phyloP scores from a whole-genome alignment of 306 rosid genomes.

The Carpinus fangiana region DNA sequence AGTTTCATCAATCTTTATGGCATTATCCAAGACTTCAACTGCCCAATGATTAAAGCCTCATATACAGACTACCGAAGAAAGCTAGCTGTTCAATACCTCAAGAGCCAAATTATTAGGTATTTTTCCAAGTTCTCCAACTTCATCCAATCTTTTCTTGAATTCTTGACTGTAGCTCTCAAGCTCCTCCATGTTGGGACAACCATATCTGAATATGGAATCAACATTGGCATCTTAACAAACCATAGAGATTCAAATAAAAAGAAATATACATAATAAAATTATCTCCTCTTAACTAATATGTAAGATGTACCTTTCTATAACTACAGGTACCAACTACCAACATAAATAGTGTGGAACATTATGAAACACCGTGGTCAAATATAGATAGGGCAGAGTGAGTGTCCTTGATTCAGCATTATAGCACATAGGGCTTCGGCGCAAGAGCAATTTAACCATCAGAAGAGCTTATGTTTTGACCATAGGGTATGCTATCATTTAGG shows the following conservation, averaged over 20 bases:
- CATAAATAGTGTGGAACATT: neutral
- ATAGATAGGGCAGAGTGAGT: neutral
- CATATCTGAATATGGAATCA: constrained; percentile 53
- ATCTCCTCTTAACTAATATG: neutral
- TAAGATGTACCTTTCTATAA: neutral
- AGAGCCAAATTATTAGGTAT: constrained; percentile 82
- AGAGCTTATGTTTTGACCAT: constrained; percentile 5
- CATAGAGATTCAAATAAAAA: constrained; percentile 8
- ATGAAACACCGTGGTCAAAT: neutral
- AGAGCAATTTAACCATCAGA: neutral
- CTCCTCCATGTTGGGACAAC: constrained; percentile 84
- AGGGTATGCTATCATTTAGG: neutral
- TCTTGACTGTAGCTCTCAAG: constrained; percentile 72
- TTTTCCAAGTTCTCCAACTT: constrained; percentile 74
- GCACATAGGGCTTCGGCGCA: constrained; percentile 6
- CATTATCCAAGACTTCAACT: neutral
- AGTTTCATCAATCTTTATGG: constrained; percentile 15
- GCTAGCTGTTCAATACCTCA: constrained; percentile 50
- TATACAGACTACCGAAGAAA: constrained; percentile 5
- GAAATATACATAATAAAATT: neutral
- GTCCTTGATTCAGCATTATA: constrained; percentile 4
- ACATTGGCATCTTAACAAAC: constrained; percentile 23
- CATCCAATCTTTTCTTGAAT: constrained; percentile 77
- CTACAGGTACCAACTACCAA: neutral
- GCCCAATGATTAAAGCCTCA: constrained; percentile 20